Percentiles rank a stretch among this genome's conserved stretches.
phyloP scores from a whole-genome alignment of 169 alveolate species.

The Eimeria sp. region DNA sequence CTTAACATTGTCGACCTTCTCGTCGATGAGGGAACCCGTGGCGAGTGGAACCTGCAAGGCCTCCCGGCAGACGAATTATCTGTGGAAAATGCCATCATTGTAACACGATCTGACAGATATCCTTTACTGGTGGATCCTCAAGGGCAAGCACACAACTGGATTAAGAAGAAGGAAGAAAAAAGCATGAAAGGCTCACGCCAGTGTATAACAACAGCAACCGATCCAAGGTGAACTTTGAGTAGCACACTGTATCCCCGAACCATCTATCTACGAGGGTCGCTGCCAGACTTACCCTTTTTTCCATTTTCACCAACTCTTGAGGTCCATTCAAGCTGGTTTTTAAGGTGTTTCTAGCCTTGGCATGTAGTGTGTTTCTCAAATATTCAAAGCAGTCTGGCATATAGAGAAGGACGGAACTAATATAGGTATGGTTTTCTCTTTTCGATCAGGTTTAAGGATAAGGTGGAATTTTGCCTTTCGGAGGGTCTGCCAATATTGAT shows the following conservation, averaged over 20 bases:
- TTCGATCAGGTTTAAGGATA: constrained; percentile 94
- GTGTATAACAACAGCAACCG: constrained; percentile 93
- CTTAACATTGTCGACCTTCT: constrained; percentile 89
- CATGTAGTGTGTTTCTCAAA: not conserved
- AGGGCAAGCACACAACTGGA: constrained; percentile 98
- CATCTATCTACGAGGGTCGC: not conserved
- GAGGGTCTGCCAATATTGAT: constrained; percentile 96
- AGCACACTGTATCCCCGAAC: not conserved
- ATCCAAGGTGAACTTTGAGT: constrained; percentile 77
- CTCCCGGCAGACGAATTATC: constrained; percentile 98
- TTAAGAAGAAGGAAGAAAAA: constrained; percentile 91
- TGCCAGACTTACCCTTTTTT: not conserved
- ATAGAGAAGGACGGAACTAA: not conserved
- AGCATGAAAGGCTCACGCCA: constrained; percentile 88
- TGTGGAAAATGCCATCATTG: constrained; percentile 97
- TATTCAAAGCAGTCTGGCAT: not conserved
- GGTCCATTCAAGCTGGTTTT: too few relatives aligned
- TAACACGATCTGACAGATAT: constrained; percentile 97
- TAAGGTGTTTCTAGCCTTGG: not conserved
- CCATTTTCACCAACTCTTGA: not conserved
- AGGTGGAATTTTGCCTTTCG: constrained; percentile 94
- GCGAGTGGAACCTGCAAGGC: constrained; percentile 96
- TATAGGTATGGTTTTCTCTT: not conserved
- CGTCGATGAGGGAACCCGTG: constrained; percentile 97
- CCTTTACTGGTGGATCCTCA: constrained; percentile 99